phyloP scores from a whole-genome alignment of 352 stramenopile genomes.

The Globisporangium alternatum region DNA sequence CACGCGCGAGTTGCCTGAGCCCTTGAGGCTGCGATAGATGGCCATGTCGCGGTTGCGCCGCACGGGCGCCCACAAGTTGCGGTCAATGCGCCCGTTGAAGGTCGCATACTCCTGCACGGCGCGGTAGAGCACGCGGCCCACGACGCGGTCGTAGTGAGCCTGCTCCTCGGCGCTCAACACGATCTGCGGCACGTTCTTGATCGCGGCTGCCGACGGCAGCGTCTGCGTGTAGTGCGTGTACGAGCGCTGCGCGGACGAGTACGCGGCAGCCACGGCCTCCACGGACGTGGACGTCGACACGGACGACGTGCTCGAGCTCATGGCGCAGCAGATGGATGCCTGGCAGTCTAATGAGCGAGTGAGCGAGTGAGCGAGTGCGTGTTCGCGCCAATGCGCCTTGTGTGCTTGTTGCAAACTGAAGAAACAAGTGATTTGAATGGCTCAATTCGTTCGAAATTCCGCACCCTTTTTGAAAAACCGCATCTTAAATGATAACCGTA shows the following conservation, averaged over 20 bases:
- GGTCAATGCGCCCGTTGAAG: slow-evolving; percentile 17
- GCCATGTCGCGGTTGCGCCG: slow-evolving; percentile 31
- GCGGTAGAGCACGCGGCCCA: slow-evolving; percentile 24
- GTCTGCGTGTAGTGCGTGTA: neutral
- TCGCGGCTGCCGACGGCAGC: neutral
- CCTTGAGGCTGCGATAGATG: slow-evolving; percentile 49
- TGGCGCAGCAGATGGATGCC: no score
- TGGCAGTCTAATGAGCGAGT: no score
- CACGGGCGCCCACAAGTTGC: slow-evolving; percentile 36
- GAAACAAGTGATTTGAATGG: no score
- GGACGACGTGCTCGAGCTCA: no score
- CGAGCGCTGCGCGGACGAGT: slow-evolving; percentile 22
- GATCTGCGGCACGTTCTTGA: slow-evolving; percentile 7
- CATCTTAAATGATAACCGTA: no score
- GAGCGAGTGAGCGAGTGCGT: neutral
- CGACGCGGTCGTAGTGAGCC: slow-evolving; percentile 27
- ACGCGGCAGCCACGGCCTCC: slow-evolving; percentile 8
- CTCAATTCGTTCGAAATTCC: no score
- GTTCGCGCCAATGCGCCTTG: no score
- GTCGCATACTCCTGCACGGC: slow-evolving; percentile 29
- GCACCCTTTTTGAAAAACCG: no score
- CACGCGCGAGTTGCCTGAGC: slow-evolving; percentile 29
- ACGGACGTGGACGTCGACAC: slow-evolving; percentile 21
- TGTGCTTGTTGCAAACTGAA: no score
- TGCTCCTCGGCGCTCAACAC: slow-evolving; percentile 25